Conservation (phyloP, 345 rosid species). For the Populus ilicifolia region DNA sequence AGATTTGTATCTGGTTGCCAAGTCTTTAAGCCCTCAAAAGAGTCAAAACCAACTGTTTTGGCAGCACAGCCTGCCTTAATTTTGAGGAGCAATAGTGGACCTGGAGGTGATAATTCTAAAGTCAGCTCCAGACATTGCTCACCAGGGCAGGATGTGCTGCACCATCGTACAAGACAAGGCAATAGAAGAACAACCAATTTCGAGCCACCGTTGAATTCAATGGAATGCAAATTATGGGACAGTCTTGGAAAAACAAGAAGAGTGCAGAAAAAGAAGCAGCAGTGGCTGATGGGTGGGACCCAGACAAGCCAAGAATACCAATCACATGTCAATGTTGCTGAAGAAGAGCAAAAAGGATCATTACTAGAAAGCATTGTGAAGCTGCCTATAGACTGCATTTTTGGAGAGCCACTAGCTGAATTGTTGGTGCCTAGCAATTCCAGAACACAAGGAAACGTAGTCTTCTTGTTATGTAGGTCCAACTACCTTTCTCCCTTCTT, state of each 20-base stretch:
- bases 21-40: constrained; percentile 26
- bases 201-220: constrained; percentile 64
- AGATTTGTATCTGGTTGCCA: constrained; percentile 74
- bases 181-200: constrained; percentile 65
- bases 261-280: constrained; percentile 95
- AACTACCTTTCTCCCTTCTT: neutral
- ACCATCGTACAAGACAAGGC: constrained; percentile 72
- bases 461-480: neutral
- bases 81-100: constrained; percentile 62
- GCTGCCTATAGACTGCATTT: constrained; percentile 1
- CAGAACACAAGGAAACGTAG: neutral
- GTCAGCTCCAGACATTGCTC: constrained; percentile 81
- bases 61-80: constrained; percentile 32
- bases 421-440: neutral
- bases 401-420: neutral
- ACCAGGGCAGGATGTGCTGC: constrained; percentile 69
- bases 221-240: constrained; percentile 67
- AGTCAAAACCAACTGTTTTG: constrained; percentile 29
- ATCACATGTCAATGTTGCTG: constrained; percentile 61
- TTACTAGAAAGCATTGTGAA: constrained; percentile 17
- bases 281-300: constrained; percentile 60
- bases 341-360: constrained; percentile 77
- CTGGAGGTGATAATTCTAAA: constrained; percentile 86
- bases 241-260: constrained; percentile 81
- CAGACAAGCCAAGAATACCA: constrained; percentile 42